A percentile compares a stretch with the other conserved stretches of the same genome.
Evolutionary conservation across 2,329 filamentous ascomycete species (phyloP).

Genomic region (Colletotrichum spaethianum): DNA sequence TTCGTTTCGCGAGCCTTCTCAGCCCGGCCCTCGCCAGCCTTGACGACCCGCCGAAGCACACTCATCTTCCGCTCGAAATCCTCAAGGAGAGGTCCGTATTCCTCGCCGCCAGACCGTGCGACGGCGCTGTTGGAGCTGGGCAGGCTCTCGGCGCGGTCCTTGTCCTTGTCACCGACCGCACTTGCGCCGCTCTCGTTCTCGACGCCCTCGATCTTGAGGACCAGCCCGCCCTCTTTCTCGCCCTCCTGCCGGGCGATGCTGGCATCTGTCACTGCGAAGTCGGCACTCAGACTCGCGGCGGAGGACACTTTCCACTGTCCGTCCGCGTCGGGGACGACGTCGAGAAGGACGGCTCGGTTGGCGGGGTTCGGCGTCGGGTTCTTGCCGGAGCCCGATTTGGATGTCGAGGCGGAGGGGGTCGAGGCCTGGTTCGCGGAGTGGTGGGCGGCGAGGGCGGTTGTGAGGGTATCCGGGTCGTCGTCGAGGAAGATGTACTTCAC

Average conservation of each 20-base stretch:
- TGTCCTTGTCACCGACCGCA: constrained; percentile 28
- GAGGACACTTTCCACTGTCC: constrained; percentile 71
- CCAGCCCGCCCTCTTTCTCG: constrained; percentile 54
- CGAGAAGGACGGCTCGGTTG: constrained; percentile 68
- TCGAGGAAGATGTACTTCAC: constrained; percentile 95
- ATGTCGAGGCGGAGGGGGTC: constrained; percentile 46
- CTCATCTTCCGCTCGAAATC: constrained; percentile 72
- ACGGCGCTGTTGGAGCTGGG: constrained; percentile 50
- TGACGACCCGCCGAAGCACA: constrained; percentile 67
- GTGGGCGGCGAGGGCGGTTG: constrained; percentile 68
- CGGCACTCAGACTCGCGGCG: constrained; percentile 79
- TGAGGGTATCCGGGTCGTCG: constrained; percentile 86
- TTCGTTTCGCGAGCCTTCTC: constrained; percentile 27
- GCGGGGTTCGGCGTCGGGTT: constrained; percentile 36
- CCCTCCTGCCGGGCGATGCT: constrained; percentile 60
- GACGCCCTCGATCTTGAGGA: constrained; percentile 75
- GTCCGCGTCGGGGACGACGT: constrained; percentile 61
- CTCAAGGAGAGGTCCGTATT: constrained; percentile 66
- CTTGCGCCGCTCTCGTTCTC: constrained; percentile 49
- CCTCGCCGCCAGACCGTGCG: constrained; percentile 54
- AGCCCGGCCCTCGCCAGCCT: constrained; percentile 57
- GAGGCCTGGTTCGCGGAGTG: constrained; percentile 45
- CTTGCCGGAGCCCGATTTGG: constrained; percentile 41
- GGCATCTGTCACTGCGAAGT: constrained; percentile 75
- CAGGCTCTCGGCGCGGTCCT: constrained; percentile 22